Base-by-base conservation (phyloP, 495 filamentous ascomycete genomes). In the Sordaria brevicollis region DNA sequence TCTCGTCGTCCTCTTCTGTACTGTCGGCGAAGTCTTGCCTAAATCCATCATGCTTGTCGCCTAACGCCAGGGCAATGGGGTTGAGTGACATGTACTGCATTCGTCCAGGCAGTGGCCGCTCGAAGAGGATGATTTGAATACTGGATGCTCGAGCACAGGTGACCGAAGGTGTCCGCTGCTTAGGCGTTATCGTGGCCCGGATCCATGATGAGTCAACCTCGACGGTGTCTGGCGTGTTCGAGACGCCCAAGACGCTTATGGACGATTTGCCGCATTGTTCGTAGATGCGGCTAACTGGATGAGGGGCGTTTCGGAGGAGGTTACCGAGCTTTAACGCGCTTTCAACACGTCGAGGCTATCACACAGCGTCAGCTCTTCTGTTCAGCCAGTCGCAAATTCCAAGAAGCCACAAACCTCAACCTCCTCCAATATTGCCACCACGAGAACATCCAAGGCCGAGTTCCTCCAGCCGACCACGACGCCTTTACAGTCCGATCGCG, bases 1-100 rank as follows among this genome's bases (percentile, higher is more conserved):
- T 87, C 74, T 92, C 89, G 41, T 89, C 85, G 69, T 89, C 90
- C 4, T 84, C 84, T 69, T 90, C 86, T 17, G 85, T 80, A 71
- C 87, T 88, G 54, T 78, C 81, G 69, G 71, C 72, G 4, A 73
- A 71, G 29, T 76, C 75, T 65, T 77, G 69, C 25, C 72, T 75
- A n/a, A 72, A 73, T 29, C 71, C 70, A 33, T 76, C 75, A 21
- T 78, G 78, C 74, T 97, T 93, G 77, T 97, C 96, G 9, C 87
- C 92, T 67, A 99, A 81, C 0, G 93, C 92, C 35, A 99, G 81
- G 0, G 93, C 90, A 41, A 99, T 98, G 0, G 94, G 95, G 49
- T 88, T 86, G 19, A 97, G 82, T 1, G 95, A 98, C 78, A 97
- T 92, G 75, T 97, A 98, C 79, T 99, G 94, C 95, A 99, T 99